A percentile compares a stretch with the other conserved stretches of the same genome.
phyloP scores from a whole-genome alignment of 305 asterid genomes.

The Fraxinus velutina region DNA sequence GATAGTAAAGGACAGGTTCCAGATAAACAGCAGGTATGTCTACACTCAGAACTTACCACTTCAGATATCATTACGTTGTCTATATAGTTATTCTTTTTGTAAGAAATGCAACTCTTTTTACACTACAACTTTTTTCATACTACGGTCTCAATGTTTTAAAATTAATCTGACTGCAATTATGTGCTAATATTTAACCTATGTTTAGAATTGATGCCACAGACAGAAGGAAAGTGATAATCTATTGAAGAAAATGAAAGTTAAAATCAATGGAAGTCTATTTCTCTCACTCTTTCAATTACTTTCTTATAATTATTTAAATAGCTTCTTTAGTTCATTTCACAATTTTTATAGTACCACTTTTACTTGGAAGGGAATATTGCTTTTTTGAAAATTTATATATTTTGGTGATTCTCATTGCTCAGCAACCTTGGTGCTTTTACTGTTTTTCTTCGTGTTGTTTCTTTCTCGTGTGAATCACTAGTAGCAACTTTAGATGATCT shows the following conservation, averaged over 20 bases:
- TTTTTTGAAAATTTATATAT: neutral
- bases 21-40: conserved; percentile 73
- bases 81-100: neutral
- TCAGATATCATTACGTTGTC: neutral
- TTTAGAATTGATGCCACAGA: neutral
- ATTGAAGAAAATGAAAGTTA: neutral
- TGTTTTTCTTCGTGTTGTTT: neutral
- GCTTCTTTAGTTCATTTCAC: neutral
- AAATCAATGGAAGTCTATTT: neutral
- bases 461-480: neutral
- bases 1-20: conserved; percentile 82
- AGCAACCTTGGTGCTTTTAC: neutral
- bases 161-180: neutral
- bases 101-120: neutral
- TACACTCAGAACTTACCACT: conserved; percentile 8
- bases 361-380: neutral
- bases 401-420: neutral
- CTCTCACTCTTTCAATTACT: neutral
- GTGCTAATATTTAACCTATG: neutral
- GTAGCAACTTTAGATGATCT: neutral
- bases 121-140: conserved; percentile 4
- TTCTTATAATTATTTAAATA: neutral
- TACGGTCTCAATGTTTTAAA: neutral
- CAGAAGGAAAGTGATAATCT: neutral
- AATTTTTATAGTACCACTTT: neutral